Evolutionary conservation across 2,329 filamentous ascomycete genomes (phyloP), one percentile per base, ranked within the genome.

Genomic region (Parafenestella ontariensis): DNA sequence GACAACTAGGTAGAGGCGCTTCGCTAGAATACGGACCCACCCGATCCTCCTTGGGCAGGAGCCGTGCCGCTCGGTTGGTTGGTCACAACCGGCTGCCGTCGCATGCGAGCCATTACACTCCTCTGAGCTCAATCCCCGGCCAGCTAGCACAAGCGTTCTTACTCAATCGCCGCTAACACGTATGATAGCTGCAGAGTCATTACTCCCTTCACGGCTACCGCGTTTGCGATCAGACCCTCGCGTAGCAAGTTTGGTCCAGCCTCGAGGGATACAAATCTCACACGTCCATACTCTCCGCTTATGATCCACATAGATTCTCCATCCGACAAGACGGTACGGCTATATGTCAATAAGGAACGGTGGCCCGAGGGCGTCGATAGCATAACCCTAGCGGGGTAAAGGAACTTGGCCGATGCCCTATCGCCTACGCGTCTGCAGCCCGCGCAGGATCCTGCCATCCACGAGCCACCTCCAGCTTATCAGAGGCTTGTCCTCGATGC

Each of bases 341-440:
- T 47, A 46, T 40, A 51, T 37, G 47, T 34, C 41, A 50, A 47
- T 46, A 47, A 37, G 52, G 46, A 51, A 46, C 42, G 40, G 54
- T 52, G 52, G 45, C 48, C 54, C 50, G 56, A 58, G 54, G 53
- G 46, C 46, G 45, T 45, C 52, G 18, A 57, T 44, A 47, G 33
- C 45, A 51, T 54, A 55, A 47, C 24, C 41, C 46, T 59, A 39
- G 71, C 70, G 70, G 71, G 71, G 70, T 72, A 71, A 53, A 46
- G 46, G 59, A 52, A 52, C 45, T 43, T 50, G 45, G 52, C 53
- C 54, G 58, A 60, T 46, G 59, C 61, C 59, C 63, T 54, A 47
- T 62, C 45, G 62, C 55, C 49, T 60, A 59, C 60, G 36, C 50
- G 54, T 54, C 64, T 71, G 69, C 68, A 70, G 65, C 62, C 49